These are phyloP conservation scores for Morella rubra DNA, from an alignment of 306 rosid species.

Conservation along the genomic window DNA sequence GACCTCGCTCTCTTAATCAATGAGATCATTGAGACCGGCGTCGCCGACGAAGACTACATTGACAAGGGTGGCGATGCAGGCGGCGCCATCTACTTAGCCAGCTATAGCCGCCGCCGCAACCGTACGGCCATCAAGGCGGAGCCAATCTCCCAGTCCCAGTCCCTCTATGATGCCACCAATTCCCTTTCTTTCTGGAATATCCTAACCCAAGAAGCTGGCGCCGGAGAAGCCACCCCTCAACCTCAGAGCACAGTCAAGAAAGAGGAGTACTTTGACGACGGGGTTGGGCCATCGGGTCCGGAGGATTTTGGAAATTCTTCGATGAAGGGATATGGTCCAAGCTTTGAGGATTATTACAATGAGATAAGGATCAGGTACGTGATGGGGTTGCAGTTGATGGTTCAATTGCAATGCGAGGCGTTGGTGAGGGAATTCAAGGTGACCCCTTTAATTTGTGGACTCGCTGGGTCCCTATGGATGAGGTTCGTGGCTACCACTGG, in stretches of 20 bases:
- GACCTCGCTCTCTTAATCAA: no score
- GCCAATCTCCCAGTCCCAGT: conserved; percentile 54
- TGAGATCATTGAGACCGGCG: conserved; percentile 66
- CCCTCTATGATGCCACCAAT: conserved; percentile 32
- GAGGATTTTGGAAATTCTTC: conserved; percentile 48
- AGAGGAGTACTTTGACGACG: conserved; percentile 34
- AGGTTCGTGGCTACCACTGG: conserved; percentile 63
- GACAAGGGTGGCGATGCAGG: conserved; percentile 35
- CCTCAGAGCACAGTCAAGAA: not conserved
- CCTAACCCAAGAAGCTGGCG: conserved; percentile 26
- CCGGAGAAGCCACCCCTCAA: conserved; percentile 26
- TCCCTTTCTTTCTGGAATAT: conserved; percentile 39
- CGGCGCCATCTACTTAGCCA: conserved; percentile 51
- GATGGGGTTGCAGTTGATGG: conserved; percentile 72
- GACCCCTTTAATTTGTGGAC: conserved; percentile 75
- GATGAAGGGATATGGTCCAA: conserved; percentile 11
- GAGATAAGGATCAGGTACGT: conserved; percentile 69
- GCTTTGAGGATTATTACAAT: conserved; percentile 50
- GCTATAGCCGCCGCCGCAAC: conserved; percentile 46
- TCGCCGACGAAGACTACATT: conserved; percentile 57
- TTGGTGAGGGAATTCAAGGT: conserved; percentile 74
- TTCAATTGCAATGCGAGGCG: conserved; percentile 78
- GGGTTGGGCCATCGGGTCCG: conserved; percentile 43
- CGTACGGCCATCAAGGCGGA: conserved; percentile 29
- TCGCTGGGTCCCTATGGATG: conserved; percentile 77